These are phyloP conservation scores for Ocimum tenuiflorum DNA, from an alignment of 257 asterid genomes.

Conservation along the genomic window DNA sequence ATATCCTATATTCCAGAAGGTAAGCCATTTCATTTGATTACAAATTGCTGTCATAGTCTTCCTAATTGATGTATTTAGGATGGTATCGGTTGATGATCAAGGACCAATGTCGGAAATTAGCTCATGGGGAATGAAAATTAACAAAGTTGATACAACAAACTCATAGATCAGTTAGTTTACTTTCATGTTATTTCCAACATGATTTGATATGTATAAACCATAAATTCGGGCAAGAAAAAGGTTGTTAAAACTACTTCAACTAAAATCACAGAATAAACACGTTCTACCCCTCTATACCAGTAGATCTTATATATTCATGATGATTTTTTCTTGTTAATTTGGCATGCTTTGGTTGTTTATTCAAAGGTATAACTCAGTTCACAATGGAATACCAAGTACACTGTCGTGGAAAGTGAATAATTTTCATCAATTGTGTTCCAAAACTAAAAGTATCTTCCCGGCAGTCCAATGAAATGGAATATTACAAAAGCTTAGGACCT, in stretches of 20 bases:
- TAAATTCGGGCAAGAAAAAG: background rate
- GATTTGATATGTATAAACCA: background rate
- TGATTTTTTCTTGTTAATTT: background rate
- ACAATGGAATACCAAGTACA: too few relatives aligned
- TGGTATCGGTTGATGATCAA: background rate
- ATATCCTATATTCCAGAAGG: slow-evolving; percentile 86
- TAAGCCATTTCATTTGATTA: slow-evolving; percentile 16
- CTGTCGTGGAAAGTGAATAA: too few relatives aligned
- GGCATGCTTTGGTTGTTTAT: background rate
- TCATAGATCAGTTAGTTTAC: too few relatives aligned
- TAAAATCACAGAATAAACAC: too few relatives aligned
- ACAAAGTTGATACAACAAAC: too few relatives aligned
- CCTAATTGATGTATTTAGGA: background rate
- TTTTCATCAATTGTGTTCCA: too few relatives aligned
- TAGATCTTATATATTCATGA: background rate
- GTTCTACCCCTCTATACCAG: too few relatives aligned
- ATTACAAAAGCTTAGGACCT: too few relatives aligned
- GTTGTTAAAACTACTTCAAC: background rate
- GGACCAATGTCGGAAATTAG: background rate
- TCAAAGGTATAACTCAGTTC: background rate
- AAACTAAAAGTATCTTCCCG: too few relatives aligned
- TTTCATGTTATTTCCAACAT: background rate
- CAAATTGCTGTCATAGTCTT: background rate
- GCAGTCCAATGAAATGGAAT: too few relatives aligned
- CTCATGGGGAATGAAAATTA: background rate